Conservation (phyloP, 768 basidiomycete species). For the Candolleomyces eurysporus region DNA sequence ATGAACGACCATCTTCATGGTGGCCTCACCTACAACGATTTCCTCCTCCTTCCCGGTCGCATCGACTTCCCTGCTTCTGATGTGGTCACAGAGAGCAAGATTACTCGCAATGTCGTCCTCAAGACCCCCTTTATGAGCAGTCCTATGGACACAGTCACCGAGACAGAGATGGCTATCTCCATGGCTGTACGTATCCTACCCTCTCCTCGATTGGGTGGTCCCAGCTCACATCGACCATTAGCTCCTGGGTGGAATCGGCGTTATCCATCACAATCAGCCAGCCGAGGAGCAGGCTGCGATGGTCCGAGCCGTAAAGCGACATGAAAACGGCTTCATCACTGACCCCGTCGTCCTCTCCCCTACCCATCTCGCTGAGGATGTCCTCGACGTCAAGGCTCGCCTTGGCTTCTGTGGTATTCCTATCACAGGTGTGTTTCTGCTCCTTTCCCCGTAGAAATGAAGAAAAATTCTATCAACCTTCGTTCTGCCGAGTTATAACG, state of each 20-base stretch:
- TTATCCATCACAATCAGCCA: conserved; percentile 95
- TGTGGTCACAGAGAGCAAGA: conserved; percentile 78
- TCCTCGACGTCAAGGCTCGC: conserved; percentile 87
- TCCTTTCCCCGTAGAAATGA: conserved; percentile 28
- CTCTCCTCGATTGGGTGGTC: conserved; percentile 7
- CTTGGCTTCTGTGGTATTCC: conserved; percentile 97
- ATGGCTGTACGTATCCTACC: conserved; percentile 68
- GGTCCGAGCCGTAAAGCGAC: conserved; percentile 97
- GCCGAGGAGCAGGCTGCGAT: conserved; percentile 88
- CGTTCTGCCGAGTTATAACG: conserved; percentile 84
- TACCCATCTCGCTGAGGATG: conserved; percentile 75
- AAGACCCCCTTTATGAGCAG: conserved; percentile 97
- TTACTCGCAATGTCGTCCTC: conserved; percentile 87
- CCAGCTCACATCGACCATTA: conserved; percentile 24
- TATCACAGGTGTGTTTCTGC: conserved; percentile 77
- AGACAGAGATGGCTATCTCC: conserved; percentile 88
- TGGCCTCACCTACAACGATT: conserved; percentile 97
- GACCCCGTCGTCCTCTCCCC: conserved; percentile 91
- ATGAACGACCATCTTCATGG: conserved; percentile 86
- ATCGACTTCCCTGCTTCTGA: conserved; percentile 87
- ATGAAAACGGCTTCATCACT: conserved; percentile 98
- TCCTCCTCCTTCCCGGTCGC: conserved; percentile 90
- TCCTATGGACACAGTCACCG: conserved; percentile 99
- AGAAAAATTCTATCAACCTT: conserved; percentile 67
- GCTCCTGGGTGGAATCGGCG: conserved; percentile 94